Evolutionary conservation across 768 basidiomycete genomes (phyloP).

Genomic region (Suillus occidentalis): DNA sequence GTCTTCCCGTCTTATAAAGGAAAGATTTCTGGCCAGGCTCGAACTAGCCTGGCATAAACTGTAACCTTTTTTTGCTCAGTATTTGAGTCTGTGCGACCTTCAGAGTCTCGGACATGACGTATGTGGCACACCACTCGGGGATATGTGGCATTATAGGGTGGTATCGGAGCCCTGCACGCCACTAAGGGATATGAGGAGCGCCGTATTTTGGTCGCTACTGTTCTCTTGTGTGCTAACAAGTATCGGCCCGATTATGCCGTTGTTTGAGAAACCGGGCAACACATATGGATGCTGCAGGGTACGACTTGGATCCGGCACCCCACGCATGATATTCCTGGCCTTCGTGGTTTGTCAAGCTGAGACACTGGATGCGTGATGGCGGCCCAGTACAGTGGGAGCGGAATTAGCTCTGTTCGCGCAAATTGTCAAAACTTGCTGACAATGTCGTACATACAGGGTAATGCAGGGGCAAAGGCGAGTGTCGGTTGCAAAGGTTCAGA

Average conservation of each 20-base stretch:
- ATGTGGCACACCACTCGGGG: not conserved
- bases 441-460: not conserved
- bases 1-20: not conserved
- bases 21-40: not conserved
- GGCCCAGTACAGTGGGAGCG: not conserved
- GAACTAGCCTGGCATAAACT: not conserved
- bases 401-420: not conserved
- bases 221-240: not conserved
- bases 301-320: not conserved
- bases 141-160: not conserved
- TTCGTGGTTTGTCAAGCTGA: not conserved
- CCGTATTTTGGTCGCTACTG: not conserved
- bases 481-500: not conserved
- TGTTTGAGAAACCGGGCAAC: not conserved
- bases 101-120: not conserved
- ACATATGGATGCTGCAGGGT: not conserved
- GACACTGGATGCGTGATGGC: not conserved
- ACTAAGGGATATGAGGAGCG: not conserved
- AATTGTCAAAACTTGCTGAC: not conserved
- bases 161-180: not conserved
- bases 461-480: not conserved
- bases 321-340: not conserved
- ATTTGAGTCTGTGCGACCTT: not conserved
- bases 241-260: not conserved
- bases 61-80: not conserved